Base-by-base conservation (phyloP, 176 grass and related monocot genomes). In the Musa beccarii region DNA sequence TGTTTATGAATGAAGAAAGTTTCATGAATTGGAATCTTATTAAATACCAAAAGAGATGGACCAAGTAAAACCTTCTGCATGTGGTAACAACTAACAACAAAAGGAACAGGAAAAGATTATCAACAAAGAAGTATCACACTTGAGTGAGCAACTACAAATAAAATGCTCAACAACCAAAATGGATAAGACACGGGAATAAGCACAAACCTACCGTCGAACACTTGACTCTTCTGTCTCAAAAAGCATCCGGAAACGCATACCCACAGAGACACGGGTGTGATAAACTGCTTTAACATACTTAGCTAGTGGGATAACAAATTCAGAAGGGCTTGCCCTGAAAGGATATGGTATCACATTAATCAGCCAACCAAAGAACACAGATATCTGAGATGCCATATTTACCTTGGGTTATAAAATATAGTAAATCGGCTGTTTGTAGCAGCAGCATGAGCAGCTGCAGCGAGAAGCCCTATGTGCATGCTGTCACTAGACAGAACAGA, bases 381-480 rank as follows among this genome's bases (percentile, higher is more conserved):
- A 53, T 5, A 54, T 63, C 20, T 11, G 2, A 19, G 59, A 52
- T 21, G 66, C 3, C 5, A 20, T 26, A 76, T 23, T 2, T 85
- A 99, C 96, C 96, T 99, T 81, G 96, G 96, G 59, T 99, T 99
- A 80, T 99, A 99, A 55, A 99, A 99, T 68, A 99, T 95, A 70
- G 96, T 99, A 82, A 99, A 99, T 69, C 96, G 86, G 76, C 90
- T 94, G 78, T 99, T 99, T 80, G 96, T 99, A 57, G 91, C 84
- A 26, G 96, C 96, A 54, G 96, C 96, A 89, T 99, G 96, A 81
- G 91, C 86, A 80, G 96, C 96, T 73, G 96, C 96, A 53, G 96
- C 96, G 84, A 99, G 96, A 75, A 99, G 86, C 75, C 96, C 96
- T 54, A 99, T 98, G 67, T 99, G 96, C 96, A 99, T 99, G 85